Evolutionary conservation across 176 grass and related monocot species (phyloP), one percentile per base, ranked within the genome.

Genomic region (Eragrostis nindensis): DNA sequence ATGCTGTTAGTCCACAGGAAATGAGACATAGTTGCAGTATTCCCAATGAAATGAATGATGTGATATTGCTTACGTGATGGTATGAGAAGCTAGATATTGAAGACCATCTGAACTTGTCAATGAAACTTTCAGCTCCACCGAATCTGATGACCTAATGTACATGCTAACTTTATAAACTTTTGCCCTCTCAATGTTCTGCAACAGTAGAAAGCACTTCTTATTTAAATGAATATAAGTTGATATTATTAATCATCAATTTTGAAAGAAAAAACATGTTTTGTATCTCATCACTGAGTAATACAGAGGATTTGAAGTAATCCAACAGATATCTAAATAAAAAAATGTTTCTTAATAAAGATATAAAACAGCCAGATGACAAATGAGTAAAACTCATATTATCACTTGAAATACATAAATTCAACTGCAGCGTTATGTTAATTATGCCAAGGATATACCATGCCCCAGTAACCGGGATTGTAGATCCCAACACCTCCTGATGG

Each of bases 401-500:
- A 76, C 39, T 68, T 72, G 75, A 79, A 66, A 44, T 67, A 72
- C n/a, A 70, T 17, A 76, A 63, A 57, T n/a, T 30, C 11, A 60
- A 44, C 5, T 74, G 8, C 38, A 32, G 4, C 17, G 7, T 80
- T 68, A 26, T 68, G 9, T 65, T 73, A 45, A 17, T 77, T 79
- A 59, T 54, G 29, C 63, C 67, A 85, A 87, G 56, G 45, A 32
- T 80, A 85, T 92, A 98, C 95, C 95, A 98, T 98, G 83, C 95
- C 95, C 90, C 95, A 93, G 62, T 80, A 98, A 74, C 95, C 95
- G 78, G 92, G 95, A 88, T 98, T 98, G 81, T 94, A 93, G 54
- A 98, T 82, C 21, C 92, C 95, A 77, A 92, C 90, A 83, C 95
- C 95, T 87, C 87, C 86, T 62, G 83, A 73, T 75, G 95, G 86